Evolutionary conservation across 192 early-diverging fungal species (phyloP).

Genomic region (Coemansia sp.): DNA sequence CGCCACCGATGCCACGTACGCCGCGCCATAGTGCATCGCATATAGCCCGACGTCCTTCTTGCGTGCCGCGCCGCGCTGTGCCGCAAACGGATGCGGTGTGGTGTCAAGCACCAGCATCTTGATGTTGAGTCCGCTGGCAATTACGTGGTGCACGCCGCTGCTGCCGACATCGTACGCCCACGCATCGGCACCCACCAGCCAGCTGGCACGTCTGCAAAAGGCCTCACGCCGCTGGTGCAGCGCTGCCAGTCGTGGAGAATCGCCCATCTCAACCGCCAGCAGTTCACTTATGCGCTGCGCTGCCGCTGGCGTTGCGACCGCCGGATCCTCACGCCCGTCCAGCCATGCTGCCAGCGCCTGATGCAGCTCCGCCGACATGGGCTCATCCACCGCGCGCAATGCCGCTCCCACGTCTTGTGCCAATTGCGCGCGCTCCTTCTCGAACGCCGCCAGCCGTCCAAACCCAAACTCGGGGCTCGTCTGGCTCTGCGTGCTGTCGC

Average conservation of each 20-base stretch:
- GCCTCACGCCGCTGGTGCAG: conserved; percentile 15
- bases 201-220: conserved; percentile 70
- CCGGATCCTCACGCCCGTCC: conserved; percentile 57
- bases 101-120: conserved; percentile 93
- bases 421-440: conserved; percentile 69
- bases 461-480: conserved; percentile 88
- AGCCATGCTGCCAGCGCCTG: conserved; percentile 70
- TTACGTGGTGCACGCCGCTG: conserved; percentile 89
- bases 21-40: conserved; percentile 90
- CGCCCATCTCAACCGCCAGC: conserved; percentile 42
- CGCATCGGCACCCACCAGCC: conserved; percentile 86
- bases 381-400: conserved; percentile 57
- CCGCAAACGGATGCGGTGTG: conserved; percentile 66
- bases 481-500: conserved; percentile 48
- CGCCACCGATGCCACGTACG: conserved; percentile 90
- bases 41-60: conserved; percentile 96
- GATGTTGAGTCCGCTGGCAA: conserved; percentile 78
- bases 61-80: conserved; percentile 57
- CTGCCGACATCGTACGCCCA: conserved; percentile 86
- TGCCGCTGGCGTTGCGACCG: conserved; percentile 57
- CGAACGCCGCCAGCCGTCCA: conserved; percentile 69
- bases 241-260: conserved; percentile 27
- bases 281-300: conserved; percentile 51
- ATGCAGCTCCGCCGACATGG: conserved; percentile 58
- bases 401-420: conserved; percentile 60